Evolutionary conservation across 1,284 basidiomycete genomes (phyloP).

Genomic region (Leccinum pachyderme): DNA sequence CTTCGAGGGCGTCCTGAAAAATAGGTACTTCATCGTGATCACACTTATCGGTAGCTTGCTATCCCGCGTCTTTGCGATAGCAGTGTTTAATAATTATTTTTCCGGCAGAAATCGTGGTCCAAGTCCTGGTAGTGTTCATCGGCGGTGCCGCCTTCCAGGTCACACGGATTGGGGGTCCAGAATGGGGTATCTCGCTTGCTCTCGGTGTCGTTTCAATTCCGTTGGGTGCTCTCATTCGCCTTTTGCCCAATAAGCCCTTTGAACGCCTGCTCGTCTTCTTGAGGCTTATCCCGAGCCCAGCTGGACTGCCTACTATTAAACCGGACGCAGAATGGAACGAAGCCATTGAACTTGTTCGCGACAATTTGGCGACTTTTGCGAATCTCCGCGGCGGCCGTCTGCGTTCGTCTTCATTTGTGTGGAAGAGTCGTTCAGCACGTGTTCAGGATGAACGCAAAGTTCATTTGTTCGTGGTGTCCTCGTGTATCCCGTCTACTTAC

Average conservation of each 20-base stretch:
- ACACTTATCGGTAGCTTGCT: conserved; percentile 69
- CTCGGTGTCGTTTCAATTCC: conserved; percentile 88
- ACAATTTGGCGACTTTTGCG: conserved; percentile 81
- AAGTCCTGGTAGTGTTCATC: conserved; percentile 88
- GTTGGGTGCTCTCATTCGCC: conserved; percentile 79
- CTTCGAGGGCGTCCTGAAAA: conserved; percentile 79
- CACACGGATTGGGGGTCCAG: conserved; percentile 70
- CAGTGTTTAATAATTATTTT: conserved; percentile 1
- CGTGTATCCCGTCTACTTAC: not conserved
- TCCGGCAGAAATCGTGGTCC: conserved; percentile 75
- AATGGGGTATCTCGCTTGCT: conserved; percentile 93
- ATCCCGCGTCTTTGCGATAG: not conserved
- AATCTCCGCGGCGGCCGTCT: conserved; percentile 85
- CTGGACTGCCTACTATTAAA: conserved; percentile 64
- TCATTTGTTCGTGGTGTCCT: conserved; percentile 34
- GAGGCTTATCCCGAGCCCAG: conserved; percentile 67
- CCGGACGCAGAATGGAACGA: conserved; percentile 72
- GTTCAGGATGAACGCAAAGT: conserved; percentile 49
- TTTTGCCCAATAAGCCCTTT: conserved; percentile 80
- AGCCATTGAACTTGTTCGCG: conserved; percentile 74
- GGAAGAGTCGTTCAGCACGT: conserved; percentile 67
- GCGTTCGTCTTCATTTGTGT: conserved; percentile 79
- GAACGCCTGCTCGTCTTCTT: conserved; percentile 68
- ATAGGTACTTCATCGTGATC: conserved; percentile 87
- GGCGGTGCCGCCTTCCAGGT: conserved; percentile 94